phyloP scores from a whole-genome alignment of 140 eudicot species.

The Flaveria floridana region DNA sequence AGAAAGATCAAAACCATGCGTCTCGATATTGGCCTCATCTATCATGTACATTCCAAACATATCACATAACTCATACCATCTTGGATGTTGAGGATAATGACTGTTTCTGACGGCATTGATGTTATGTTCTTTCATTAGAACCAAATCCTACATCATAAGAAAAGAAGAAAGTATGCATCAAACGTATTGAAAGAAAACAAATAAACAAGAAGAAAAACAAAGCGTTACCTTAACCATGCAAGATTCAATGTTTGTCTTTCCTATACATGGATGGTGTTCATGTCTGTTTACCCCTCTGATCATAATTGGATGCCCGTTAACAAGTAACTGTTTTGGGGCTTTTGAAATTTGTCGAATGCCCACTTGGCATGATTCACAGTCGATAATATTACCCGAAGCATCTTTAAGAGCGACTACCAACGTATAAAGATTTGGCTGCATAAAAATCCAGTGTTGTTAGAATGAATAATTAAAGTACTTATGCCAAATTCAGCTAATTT shows the following conservation, averaged over 20 bases:
- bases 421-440: slow-evolving; percentile 91
- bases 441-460: slow-evolving; percentile 25
- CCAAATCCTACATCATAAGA: slow-evolving; percentile 62
- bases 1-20: slow-evolving; percentile 90
- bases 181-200: slow-evolving; percentile 8
- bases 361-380: slow-evolving; percentile 94
- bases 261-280: slow-evolving; percentile 94
- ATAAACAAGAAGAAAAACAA: slow-evolving; percentile 22
- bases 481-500: no score
- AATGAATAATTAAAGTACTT: neutral
- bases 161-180: neutral
- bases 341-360: slow-evolving; percentile 76
- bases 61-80: slow-evolving; percentile 97
- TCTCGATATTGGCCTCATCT: slow-evolving; percentile 97
- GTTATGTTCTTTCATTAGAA: slow-evolving; percentile 87
- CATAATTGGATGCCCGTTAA: slow-evolving; percentile 81
- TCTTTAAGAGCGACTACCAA: slow-evolving; percentile 83
- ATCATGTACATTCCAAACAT: slow-evolving; percentile 99
- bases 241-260: slow-evolving; percentile 87
- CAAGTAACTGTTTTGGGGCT: slow-evolving; percentile 90
- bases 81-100: slow-evolving; percentile 95
- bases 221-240: slow-evolving; percentile 94
- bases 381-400: slow-evolving; percentile 64
- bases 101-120: slow-evolving; percentile 96
- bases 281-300: slow-evolving; percentile 98